Evolutionary conservation across 2,329 filamentous ascomycete species (phyloP), one percentile per base, ranked within the genome.

Genomic region (Aspergillus novofumigatus): DNA sequence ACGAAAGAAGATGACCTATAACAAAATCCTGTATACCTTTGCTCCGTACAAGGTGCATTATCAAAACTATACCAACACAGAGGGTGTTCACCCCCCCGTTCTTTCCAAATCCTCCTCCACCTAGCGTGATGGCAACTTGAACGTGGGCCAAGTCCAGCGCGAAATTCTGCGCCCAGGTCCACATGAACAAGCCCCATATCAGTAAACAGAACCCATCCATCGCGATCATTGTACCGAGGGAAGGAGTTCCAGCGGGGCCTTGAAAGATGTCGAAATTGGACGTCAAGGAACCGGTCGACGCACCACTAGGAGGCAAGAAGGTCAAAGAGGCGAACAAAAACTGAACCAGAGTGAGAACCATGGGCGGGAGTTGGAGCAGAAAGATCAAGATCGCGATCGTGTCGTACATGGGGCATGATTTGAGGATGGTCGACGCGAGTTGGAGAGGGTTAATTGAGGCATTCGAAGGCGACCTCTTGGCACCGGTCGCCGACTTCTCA

Each of bases 381-480:
- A 97, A 90, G 76, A 97, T 96, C 73, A 97, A 86, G 69, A 97
- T 96, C 72, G 93, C 92, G 76, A 97, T 91, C 59, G 93, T 96
- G 78, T 97, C 93, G 78, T 91, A 90, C 70, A 96, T 86, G 54
- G 93, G 93, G 68, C 92, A 93, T 53, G 92, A 91, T 68, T 86
- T 87, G 72, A 97, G 85, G 67, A 97, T 93, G 55, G 92, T 96
- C 65, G 90, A 84, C 62, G 89, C 88, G 63, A 95, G 81, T 67
- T 90, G 87, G 65, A 96, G 77, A 50, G 90, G 86, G 58, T 89
- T 89, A 54, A 86, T 86, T 65, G 86, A 86, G 29, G 70, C 66
- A 58, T 61, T 69, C 50, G 72, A 71, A 50, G 65, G 61, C 21
- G 70, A 69, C 57, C 73, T 71, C 66, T 74, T 75, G 52, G 66